Evolutionary conservation across 805 yeast species (phyloP).

Genomic region (Candida maris): DNA sequence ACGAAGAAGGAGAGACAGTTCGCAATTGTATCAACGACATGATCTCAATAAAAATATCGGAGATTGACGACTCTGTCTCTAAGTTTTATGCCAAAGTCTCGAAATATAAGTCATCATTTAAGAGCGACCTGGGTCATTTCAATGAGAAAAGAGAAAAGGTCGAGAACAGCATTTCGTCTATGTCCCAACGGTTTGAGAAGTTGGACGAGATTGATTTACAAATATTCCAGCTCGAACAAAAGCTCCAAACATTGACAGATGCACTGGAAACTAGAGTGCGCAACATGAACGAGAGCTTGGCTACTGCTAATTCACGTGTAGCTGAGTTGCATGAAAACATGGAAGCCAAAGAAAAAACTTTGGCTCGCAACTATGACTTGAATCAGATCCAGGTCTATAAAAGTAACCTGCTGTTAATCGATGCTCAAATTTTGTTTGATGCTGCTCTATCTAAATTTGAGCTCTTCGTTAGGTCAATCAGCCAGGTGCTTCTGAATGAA

Average conservation of each 20-base stretch:
- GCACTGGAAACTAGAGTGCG: constrained; percentile 2
- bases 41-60: constrained; percentile 3
- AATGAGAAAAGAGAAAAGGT: constrained; percentile 4
- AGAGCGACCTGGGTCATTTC: constrained; percentile 9
- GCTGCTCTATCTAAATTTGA: constrained; percentile 28
- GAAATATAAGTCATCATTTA: constrained; percentile 7
- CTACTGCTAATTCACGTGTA: constrained; percentile 6
- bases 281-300: constrained; percentile 4
- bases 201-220: constrained; percentile 1
- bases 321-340: constrained; percentile 7
- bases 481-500: constrained; percentile 1
- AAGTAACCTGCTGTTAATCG: constrained; percentile 22
- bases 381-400: constrained; percentile 24
- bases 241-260: background rate
- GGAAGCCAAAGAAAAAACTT: constrained; percentile 5
- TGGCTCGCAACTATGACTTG: constrained; percentile 17
- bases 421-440: constrained; percentile 27
- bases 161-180: constrained; percentile 3
- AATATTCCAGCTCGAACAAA: constrained; percentile 4
- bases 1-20: constrained; percentile 9
- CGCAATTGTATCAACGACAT: constrained; percentile 4
- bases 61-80: constrained; percentile 10
- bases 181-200: constrained; percentile 7
- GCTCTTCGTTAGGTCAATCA: constrained; percentile 14
- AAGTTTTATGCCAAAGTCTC: constrained; percentile 6